Base-by-base conservation (phyloP, 768 basidiomycete genomes). In the Hypholoma sublateritium region DNA sequence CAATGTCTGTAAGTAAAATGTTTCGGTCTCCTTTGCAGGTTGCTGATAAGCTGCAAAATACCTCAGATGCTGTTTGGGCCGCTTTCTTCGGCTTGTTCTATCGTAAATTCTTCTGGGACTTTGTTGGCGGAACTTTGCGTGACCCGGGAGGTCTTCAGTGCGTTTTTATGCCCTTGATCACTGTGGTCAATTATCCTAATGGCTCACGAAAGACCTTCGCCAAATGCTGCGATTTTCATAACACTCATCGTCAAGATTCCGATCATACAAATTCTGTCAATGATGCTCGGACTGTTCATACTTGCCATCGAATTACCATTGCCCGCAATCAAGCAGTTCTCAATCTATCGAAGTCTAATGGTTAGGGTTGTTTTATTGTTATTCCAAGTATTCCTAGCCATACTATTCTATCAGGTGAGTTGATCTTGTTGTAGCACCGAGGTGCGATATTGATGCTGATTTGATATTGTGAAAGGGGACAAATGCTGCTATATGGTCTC, bases 91-190 rank as follows among this genome's bases (percentile, higher is more conserved):
- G 86, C 16, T 70, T 95, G 13, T 76, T 88, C 64, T 94, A 85
- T 75, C 90, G 93, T 72, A 96, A 96, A 76, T 96, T 93, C 82
- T 95, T 96, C 75, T 96, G 91, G 90, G 95, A 96, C 76, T 93
- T 96, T 68, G 75, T 93, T n/a, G 87, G 85, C 57, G 93, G 90
- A 46, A 87, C 80, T 56, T 68, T 92, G 56, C 87, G 89, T 59
- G 80, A 83, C 68, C 90, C 90, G 25, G 90, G 90, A 74, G 90
- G 90, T 52, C 55, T 90, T 22, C 89, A 91, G 90, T 91, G 61
- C 67, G 87, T 85, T 16, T 22, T 39, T 39, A 17, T 5, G 13
- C 5, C 48, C 37, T 44, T 16, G 32, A 24, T 25, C 14, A 34
- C 16, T 25, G 16, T 43, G 21, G 12, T 43, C 44, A 35, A 32